A percentile compares a stretch with the other conserved stretches of the same genome.
Conservation (phyloP, 352 stramenopile species). For the Phytophthora kernoviae region DNA sequence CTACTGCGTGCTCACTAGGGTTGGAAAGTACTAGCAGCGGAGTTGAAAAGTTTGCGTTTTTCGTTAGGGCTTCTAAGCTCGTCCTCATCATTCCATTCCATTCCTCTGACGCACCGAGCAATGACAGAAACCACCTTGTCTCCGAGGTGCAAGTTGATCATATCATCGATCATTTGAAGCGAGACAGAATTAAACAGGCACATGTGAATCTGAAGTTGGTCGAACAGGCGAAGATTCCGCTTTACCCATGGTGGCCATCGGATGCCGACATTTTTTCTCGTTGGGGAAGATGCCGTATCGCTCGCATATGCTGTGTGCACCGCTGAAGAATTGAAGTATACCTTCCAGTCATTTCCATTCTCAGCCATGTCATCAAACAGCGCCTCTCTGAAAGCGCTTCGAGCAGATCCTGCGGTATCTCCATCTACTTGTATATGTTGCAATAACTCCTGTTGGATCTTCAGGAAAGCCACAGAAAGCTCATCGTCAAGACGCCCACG, state of each 20-base stretch:
- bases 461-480: constrained; percentile 16
- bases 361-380: constrained; percentile 39
- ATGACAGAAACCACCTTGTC: constrained; percentile 8
- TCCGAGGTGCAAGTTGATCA: constrained; percentile 34
- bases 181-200: constrained; percentile 36
- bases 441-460: constrained; percentile 29
- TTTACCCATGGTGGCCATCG: constrained; percentile 33
- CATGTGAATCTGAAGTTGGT: constrained; percentile 37
- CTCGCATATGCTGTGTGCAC: not conserved
- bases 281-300: not conserved
- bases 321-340: constrained; percentile 22
- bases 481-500: constrained; percentile 17
- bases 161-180: constrained; percentile 21
- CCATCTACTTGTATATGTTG: not conserved
- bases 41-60: constrained; percentile 11
- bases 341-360: constrained; percentile 31
- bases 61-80: constrained; percentile 15
- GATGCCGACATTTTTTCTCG: constrained; percentile 5
- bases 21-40: constrained; percentile 31
- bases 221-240: constrained; percentile 24
- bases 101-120: constrained; percentile 22
- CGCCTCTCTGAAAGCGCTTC: constrained; percentile 3
- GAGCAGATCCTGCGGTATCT: not conserved
- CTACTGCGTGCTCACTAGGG: constrained; percentile 11
- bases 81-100: constrained; percentile 13